These are phyloP conservation scores for Albizia julibrissin DNA, from an alignment of 306 rosid species.

Conservation along the genomic window DNA sequence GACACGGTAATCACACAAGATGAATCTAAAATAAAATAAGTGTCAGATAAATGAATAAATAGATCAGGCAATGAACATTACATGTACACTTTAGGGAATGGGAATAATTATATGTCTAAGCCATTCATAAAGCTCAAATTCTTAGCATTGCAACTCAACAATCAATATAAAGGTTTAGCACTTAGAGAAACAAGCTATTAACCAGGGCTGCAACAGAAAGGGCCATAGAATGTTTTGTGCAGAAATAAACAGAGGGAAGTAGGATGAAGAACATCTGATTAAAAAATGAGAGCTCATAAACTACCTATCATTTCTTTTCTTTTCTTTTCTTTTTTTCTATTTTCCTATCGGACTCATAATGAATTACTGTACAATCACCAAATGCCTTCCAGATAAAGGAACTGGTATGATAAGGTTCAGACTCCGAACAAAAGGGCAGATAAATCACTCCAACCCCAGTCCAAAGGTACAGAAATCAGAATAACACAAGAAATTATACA, in stretches of 20 bases:
- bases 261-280: neutral
- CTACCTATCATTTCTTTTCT: neutral
- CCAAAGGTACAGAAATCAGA: neutral
- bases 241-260: neutral
- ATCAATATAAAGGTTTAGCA: neutral
- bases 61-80: neutral
- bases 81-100: neutral
- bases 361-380: neutral
- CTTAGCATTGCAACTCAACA: neutral
- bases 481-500: neutral
- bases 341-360: neutral
- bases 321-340: neutral
- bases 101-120: neutral
- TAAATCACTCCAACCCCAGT: neutral
- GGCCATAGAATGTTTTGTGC: neutral
- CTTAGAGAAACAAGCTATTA: neutral
- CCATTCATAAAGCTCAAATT: neutral
- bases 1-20: neutral
- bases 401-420: neutral
- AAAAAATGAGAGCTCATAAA: neutral
- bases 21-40: neutral
- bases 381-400: neutral
- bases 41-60: neutral
- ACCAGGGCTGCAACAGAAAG: neutral
- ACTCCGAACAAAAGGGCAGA: neutral